Percentiles rank a stretch among this genome's conserved stretches.
Conservation (phyloP, 1,284 basidiomycete genomes). For the Cystobasidium sp. region DNA sequence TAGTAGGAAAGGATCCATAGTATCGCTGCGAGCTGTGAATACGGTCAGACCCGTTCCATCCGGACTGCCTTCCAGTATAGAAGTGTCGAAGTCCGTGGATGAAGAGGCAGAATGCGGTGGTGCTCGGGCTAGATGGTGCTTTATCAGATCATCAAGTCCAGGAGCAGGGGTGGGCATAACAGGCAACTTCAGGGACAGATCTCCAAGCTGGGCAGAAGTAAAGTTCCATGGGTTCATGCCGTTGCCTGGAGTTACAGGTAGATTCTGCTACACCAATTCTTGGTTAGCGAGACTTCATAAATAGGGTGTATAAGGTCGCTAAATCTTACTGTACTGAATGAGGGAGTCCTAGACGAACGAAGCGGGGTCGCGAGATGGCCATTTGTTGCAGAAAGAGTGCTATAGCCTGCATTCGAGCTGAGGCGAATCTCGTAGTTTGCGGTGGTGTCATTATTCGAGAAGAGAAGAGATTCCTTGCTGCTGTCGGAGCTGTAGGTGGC, state of each 20-base stretch:
- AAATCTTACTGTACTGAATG: no score
- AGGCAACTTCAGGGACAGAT: background rate
- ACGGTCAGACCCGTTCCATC: background rate
- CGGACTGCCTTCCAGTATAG: background rate
- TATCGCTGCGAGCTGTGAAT: conserved; percentile 21
- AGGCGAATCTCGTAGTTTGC: background rate
- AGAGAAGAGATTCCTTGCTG: background rate
- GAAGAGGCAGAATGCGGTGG: background rate
- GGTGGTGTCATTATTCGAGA: background rate
- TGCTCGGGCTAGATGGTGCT: background rate
- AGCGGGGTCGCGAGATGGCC: background rate
- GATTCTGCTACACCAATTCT: background rate
- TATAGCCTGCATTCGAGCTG: background rate
- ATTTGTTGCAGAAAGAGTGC: background rate
- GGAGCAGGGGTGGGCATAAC: conserved; percentile 18
- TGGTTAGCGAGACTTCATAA: background rate
- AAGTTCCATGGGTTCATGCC: conserved; percentile 1
- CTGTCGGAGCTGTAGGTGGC: background rate
- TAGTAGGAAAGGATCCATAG: conserved; percentile 35
- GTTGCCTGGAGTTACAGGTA: background rate
- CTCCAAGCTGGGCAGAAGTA: background rate
- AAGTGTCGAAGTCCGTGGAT: background rate
- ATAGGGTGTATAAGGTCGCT: no score
- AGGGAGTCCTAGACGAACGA: background rate
- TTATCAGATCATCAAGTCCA: conserved; percentile 2